These are phyloP conservation scores for Nigrospora sphaerica DNA, from an alignment of 2,329 filamentous ascomycete genomes.

Conservation along the genomic window DNA sequence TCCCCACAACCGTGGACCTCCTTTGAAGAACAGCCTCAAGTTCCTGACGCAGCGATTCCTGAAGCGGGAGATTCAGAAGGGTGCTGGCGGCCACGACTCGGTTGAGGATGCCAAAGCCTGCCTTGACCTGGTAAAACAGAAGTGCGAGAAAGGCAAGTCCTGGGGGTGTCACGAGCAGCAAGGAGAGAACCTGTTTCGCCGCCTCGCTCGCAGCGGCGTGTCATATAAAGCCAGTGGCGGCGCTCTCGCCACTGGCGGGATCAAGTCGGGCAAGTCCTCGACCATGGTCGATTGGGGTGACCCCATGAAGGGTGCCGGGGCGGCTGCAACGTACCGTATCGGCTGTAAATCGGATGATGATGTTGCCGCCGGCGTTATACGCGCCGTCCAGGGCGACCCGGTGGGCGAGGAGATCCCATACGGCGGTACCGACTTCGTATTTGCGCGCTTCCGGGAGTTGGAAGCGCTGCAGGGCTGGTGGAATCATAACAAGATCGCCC, in stretches of 20 bases:
- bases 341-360: constrained; percentile 54
- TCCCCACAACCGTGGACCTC: constrained; percentile 82
- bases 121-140: constrained; percentile 87
- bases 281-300: constrained; percentile 89
- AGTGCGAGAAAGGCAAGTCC: constrained; percentile 83
- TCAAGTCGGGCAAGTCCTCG: constrained; percentile 53
- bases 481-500: constrained; percentile 48
- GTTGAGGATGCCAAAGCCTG: constrained; percentile 88
- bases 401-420: constrained; percentile 50
- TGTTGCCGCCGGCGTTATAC: constrained; percentile 45
- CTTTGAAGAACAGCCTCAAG: constrained; percentile 84
- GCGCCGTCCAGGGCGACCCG: constrained; percentile 51
- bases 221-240: constrained; percentile 56
- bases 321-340: constrained; percentile 48
- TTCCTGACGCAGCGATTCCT: constrained; percentile 85
- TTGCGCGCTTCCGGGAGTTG: constrained; percentile 58
- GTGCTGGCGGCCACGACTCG: constrained; percentile 70
- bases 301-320: constrained; percentile 52
- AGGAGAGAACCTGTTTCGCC: constrained; percentile 83
- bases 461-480: constrained; percentile 62
- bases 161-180: constrained; percentile 79
- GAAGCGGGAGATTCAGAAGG: constrained; percentile 77
- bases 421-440: constrained; percentile 60
- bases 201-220: constrained; percentile 59
- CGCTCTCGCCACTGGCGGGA: constrained; percentile 46